Percentiles rank a stretch among this genome's conserved stretches.
These are phyloP conservation scores for Ceratocystis alfenasii DNA, from an alignment of 2,329 filamentous ascomycete species.

Conservation along the genomic window DNA sequence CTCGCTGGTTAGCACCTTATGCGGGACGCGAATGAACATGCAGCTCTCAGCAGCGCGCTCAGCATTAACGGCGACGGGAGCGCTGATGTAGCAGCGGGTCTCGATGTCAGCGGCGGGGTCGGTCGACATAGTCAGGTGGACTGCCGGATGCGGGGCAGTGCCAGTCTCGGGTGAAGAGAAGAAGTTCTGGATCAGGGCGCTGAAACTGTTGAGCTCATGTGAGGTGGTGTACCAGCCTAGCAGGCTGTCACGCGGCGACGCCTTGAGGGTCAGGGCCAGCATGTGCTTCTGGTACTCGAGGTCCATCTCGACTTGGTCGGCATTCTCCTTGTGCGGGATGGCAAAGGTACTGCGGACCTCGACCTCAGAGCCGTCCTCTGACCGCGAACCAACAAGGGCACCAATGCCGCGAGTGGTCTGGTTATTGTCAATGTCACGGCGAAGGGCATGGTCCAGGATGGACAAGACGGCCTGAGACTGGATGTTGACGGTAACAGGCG, in stretches of 20 bases:
- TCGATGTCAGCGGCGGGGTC: slow-evolving; percentile 79
- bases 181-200: slow-evolving; percentile 98
- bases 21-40: slow-evolving; percentile 92
- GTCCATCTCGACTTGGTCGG: slow-evolving; percentile 97
- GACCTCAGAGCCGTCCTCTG: slow-evolving; percentile 92
- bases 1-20: slow-evolving; percentile 84
- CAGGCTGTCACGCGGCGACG: slow-evolving; percentile 82
- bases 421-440: slow-evolving; percentile 60
- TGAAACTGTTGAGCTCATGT: slow-evolving; percentile 95
- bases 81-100: slow-evolving; percentile 86
- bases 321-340: slow-evolving; percentile 94
- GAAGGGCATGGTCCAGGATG: slow-evolving; percentile 85
- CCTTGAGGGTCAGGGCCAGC: slow-evolving; percentile 87
- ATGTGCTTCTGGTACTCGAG: slow-evolving; percentile 99
- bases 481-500: slow-evolving; percentile 85
- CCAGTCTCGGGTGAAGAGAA: slow-evolving; percentile 94
- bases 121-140: slow-evolving; percentile 90
- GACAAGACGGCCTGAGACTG: slow-evolving; percentile 77
- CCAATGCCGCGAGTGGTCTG: slow-evolving; percentile 95
- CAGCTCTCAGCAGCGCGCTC: slow-evolving; percentile 94
- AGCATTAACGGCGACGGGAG: slow-evolving; percentile 85
- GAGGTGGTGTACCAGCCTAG: slow-evolving; percentile 98
- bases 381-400: slow-evolving; percentile 81
- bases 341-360: slow-evolving; percentile 95
- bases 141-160: slow-evolving; percentile 92